A percentile compares a stretch with the other conserved stretches of the same genome.
These are phyloP conservation scores for Tubosaeta sp. DNA, from an alignment of 768 basidiomycete species.

Conservation along the genomic window DNA sequence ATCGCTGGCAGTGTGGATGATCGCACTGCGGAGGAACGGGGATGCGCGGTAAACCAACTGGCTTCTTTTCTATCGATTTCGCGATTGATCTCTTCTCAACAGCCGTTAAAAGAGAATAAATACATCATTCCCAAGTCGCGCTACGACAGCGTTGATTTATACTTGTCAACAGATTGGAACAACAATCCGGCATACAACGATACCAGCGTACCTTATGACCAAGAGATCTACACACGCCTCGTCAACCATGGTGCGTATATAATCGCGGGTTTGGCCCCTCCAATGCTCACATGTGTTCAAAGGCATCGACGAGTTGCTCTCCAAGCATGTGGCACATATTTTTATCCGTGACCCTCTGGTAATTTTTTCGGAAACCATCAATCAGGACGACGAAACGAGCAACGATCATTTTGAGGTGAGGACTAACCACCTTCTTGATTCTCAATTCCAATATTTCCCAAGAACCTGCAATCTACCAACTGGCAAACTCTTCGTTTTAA, in stretches of 20 bases:
- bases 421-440: neutral
- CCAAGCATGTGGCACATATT: conserved; percentile 90
- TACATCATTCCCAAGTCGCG: conserved; percentile 92
- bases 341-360: conserved; percentile 98
- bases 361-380: conserved; percentile 87
- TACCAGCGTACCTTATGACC: conserved; percentile 73
- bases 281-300: neutral
- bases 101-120: conserved; percentile 75
- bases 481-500: conserved; percentile 99
- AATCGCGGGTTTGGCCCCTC: neutral
- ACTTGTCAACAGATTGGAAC: conserved; percentile 80
- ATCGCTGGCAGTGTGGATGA: conserved; percentile 99
- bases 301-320: conserved; percentile 85
- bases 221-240: conserved; percentile 67
- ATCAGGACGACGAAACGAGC: conserved; percentile 84
- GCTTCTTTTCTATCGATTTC: conserved; percentile 7
- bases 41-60: conserved; percentile 54
- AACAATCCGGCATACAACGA: conserved; percentile 97
- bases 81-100: conserved; percentile 2
- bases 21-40: conserved; percentile 92
- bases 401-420: conserved; percentile 95
- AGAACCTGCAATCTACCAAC: conserved; percentile 99
- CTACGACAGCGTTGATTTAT: conserved; percentile 93
- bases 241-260: conserved; percentile 59
- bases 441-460: conserved; percentile 4